Base-by-base conservation (phyloP, 176 grass and related monocot species). In the Poa pratensis region DNA sequence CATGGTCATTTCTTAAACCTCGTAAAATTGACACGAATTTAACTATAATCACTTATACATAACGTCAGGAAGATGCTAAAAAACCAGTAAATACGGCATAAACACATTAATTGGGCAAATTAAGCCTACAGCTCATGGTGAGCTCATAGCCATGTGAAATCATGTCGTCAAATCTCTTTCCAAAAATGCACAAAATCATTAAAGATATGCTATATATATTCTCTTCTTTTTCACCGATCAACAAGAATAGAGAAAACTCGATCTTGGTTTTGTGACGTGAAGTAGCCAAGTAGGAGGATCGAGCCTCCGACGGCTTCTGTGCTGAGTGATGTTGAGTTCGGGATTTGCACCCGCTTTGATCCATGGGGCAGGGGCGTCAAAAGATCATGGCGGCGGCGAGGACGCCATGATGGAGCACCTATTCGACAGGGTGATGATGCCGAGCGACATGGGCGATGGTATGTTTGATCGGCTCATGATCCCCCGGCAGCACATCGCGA, bases 321-420 rank as follows among this genome's bases (percentile, higher is more conserved):
- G 50, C 5, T 15, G 49, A 49, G 48, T 34, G 24, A 30, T 37
- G 52, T 14, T n/a, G 67, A n/a, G 32, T 5, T 42, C 37, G 18
- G 37, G 37, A 22, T 70, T 22, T n/a, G 37, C 67, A 22, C 19
- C 75, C 0, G 18, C 52, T 40, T 20, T 54, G 6, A n/a, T 57
- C 52, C 34, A 77, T 77, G 75, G 75, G 16, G 30, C 11, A 13
- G 27, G 32, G 20, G 9, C 30, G 9, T 32, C 26, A 7, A 9
- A 18, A 17, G 51, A 77, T 32, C 26, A 75, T 5, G 73, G 48
- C 28, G 52, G 20, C 19, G 67, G 37, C 20, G 35, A n/a, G 35
- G 67, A 69, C 65, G 34, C 4, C 17, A 43, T 70, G 37, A 77
- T 58, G 75, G 32, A 58, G 52, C 53, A 58, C 75, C 52, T 77